Evolutionary conservation across 106 monocot genomes (phyloP), one percentile per base, ranked within the genome.

Genomic region (Amphibolis antarctica): DNA sequence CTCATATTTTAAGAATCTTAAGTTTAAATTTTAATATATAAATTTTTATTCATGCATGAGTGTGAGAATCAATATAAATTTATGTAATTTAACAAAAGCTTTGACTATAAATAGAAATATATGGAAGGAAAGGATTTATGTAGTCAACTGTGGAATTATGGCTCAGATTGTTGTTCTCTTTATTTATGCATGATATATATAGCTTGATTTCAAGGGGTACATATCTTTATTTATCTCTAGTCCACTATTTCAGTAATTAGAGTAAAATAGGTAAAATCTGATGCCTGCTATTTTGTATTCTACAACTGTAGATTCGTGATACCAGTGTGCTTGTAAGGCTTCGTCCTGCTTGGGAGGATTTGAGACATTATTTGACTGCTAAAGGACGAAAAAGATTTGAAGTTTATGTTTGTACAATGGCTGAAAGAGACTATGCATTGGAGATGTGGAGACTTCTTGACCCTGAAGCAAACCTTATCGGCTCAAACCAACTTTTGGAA

Each of bases 401-500:
- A 79, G 93, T 93, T 65, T 89, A 71, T 86, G 93, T 93, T 18
- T 93, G 93, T 68, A 93, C 93, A 47, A 89, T 93, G 93, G 93
- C 93, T 53, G 93, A 93, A 78, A 78, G 89, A 83, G 93, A 93
- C 53, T 93, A 93, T 77, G 93, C 93, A 47, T 62, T 89, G 53
- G 93, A 93, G 77, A 93, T 93, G 72, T 93, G 93, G 93, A 85
- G 93, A 64, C 93, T 93, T 79, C 93, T 93, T 68, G 93, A 93
- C 46, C 93, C 93, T 14, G 93, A 86, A 77, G 59, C 73, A n/a
- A 61, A 77, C 60, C 77, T 93, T 17, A 93, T 93, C 36, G 77
- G 53, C 71, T 66, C 74, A 30, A 79, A 67, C 42, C 77, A 93
- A 70, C 79, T 89, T 29, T 44, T 66, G 55, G 77, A 83, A 63